phyloP scores from a whole-genome alignment of 1,284 basidiomycete genomes.

The Leccinum pachyderme region DNA sequence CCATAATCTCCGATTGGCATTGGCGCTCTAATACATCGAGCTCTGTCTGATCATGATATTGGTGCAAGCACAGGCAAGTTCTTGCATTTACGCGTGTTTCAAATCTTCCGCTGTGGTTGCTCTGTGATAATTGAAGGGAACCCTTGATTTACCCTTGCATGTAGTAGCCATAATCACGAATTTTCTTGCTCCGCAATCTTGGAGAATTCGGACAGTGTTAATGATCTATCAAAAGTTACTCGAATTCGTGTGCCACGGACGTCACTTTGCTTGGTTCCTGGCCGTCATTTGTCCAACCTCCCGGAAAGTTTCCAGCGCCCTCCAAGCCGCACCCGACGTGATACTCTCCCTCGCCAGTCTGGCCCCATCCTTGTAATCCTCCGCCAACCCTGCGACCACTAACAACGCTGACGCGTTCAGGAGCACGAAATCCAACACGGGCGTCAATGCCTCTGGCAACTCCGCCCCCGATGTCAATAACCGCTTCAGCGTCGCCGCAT shows the following conservation, averaged over 20 bases:
- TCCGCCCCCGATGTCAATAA: slow-evolving; percentile 55
- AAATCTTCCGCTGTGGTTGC: no score
- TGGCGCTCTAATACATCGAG: no score
- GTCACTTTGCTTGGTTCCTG: neutral
- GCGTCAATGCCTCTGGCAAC: slow-evolving; percentile 50
- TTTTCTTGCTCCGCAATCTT: no score
- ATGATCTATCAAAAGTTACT: no score
- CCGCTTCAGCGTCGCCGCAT: slow-evolving; percentile 63
- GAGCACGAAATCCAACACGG: slow-evolving; percentile 80
- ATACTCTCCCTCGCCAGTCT: slow-evolving; percentile 73
- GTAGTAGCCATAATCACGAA: no score
- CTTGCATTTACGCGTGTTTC: no score
- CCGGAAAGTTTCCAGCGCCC: slow-evolving; percentile 55
- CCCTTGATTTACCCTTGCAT: no score
- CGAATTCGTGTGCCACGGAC: neutral
- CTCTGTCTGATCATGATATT: no score
- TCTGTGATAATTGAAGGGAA: no score
- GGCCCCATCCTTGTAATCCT: slow-evolving; percentile 72
- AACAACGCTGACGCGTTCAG: slow-evolving; percentile 84
- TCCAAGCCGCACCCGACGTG: slow-evolving; percentile 70
- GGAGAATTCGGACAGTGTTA: no score
- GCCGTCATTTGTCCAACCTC: slow-evolving; percentile 8
- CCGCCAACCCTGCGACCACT: slow-evolving; percentile 74
- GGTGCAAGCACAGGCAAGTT: no score
- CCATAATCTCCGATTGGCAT: no score